Evolutionary conservation across 352 stramenopile genomes (phyloP).

Genomic region (Pythium vanterpoolii): DNA sequence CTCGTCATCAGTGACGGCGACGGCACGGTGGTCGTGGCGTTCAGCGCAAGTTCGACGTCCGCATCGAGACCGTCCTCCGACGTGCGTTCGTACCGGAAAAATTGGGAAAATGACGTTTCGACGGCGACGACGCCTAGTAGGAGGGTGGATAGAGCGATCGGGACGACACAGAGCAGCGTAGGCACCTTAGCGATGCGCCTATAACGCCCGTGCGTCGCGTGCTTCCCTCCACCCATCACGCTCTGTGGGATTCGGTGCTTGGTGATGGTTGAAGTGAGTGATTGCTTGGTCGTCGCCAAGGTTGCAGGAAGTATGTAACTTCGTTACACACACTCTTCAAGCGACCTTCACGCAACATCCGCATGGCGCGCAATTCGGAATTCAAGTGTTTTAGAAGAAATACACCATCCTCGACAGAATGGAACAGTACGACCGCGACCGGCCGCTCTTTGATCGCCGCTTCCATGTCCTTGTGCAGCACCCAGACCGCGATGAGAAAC

Average conservation of each 20-base stretch:
- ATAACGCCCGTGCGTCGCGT: not conserved
- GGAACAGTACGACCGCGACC: constrained; percentile 78
- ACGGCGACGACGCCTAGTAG: constrained; percentile 2
- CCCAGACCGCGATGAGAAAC: constrained; percentile 75
- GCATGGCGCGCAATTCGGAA: constrained; percentile 24
- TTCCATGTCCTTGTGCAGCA: constrained; percentile 84
- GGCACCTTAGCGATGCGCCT: not conserved
- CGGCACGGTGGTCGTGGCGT: not conserved
- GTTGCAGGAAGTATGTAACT: constrained; percentile 12
- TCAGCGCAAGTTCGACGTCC: not conserved
- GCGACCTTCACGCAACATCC: constrained; percentile 17
- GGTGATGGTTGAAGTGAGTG: constrained; percentile 1
- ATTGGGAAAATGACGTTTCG: constrained; percentile 15
- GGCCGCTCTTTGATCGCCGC: constrained; percentile 79
- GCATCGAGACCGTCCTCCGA: constrained; percentile 1
- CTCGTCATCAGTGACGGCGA: not conserved
- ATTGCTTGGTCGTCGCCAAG: not conserved
- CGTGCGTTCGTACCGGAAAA: constrained; percentile 20
- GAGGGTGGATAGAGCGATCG: not conserved
- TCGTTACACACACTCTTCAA: constrained; percentile 10
- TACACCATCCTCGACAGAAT: constrained; percentile 35
- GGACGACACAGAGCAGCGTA: not conserved
- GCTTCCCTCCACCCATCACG: not conserved
- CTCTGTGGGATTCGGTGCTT: not conserved
- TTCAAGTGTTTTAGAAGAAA: constrained; percentile 10